Evolutionary conservation across 495 filamentous ascomycete genomes (phyloP).

Genomic region (Hypoxylon fuscum): DNA sequence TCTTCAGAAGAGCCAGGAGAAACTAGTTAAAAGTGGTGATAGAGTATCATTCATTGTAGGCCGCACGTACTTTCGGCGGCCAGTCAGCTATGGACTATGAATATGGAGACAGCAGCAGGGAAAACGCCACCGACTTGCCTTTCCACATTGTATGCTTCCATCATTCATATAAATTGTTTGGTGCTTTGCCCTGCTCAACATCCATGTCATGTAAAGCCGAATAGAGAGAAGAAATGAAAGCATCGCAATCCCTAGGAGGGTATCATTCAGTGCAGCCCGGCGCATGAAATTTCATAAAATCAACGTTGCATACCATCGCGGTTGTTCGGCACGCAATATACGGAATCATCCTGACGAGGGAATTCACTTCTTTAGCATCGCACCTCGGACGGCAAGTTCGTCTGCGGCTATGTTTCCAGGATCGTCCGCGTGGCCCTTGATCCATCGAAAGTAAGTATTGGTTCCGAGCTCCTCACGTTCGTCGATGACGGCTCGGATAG

Average conservation of each 20-base stretch:
- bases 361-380: constrained; percentile 32
- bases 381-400: constrained; percentile 72
- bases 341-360: background rate
- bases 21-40: background rate
- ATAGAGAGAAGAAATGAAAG: constrained; percentile 7
- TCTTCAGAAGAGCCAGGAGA: too few relatives aligned
- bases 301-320: constrained; percentile 3
- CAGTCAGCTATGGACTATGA: background rate
- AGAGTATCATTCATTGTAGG: constrained; percentile 14
- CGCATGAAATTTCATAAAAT: constrained; percentile 25
- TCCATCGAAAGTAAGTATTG: constrained; percentile 79
- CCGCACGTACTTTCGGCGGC: background rate
- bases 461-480: constrained; percentile 68
- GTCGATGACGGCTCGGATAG: constrained; percentile 75
- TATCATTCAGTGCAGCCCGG: constrained; percentile 29
- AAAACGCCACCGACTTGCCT: constrained; percentile 2
- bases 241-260: constrained; percentile 11
- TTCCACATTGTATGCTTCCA: too few relatives aligned
- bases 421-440: constrained; percentile 80
- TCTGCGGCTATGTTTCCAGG: constrained; percentile 84
- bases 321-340: constrained; percentile 1
- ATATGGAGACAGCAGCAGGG: background rate
- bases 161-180: too few relatives aligned
- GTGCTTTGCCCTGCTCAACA: too few relatives aligned
- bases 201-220: background rate